Evolutionary conservation across 306 rosid species (phyloP).

Genomic region (Calophaca sinica): DNA sequence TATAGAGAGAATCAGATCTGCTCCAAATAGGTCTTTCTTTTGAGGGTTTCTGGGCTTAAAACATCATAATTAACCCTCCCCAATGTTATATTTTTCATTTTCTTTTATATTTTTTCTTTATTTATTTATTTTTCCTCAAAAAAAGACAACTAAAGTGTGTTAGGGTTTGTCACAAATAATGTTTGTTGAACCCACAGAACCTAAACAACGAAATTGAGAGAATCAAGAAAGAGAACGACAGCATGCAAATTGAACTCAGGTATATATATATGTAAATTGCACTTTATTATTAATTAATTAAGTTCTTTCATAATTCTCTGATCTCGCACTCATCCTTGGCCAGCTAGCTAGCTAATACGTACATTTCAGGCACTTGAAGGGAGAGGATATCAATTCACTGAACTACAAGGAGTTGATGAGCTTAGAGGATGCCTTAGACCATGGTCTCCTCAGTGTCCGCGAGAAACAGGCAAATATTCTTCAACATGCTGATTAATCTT

Average conservation of each 20-base stretch:
- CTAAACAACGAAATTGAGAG: conserved; percentile 78
- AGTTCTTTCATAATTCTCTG: neutral
- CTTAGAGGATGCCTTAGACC: conserved; percentile 68
- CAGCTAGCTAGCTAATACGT: neutral
- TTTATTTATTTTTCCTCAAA: too few species aligned
- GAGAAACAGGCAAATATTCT: conserved; percentile 60
- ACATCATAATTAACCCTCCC: neutral
- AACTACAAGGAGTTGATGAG: conserved; percentile 69
- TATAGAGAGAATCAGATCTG: conserved; percentile 42
- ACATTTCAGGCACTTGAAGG: conserved; percentile 77
- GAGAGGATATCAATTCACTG: conserved; percentile 80
- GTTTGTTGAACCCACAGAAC: conserved; percentile 59
- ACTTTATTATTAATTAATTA: neutral
- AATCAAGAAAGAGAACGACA: conserved; percentile 84
- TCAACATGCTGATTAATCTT: neutral
- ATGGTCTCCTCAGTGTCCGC: conserved; percentile 68
- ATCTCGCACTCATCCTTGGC: neutral
- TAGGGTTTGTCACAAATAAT: conserved; percentile 27
- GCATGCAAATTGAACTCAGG: conserved; percentile 83
- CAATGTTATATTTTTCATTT: neutral
- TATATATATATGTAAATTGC: neutral
- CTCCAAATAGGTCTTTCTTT: conserved; percentile 15
- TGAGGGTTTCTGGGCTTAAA: conserved; percentile 15
- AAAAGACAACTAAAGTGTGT: neutral
- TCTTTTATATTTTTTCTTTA: neutral